Base-by-base conservation (phyloP, 2,329 filamentous ascomycete genomes). In the Diaporthe sp. region DNA sequence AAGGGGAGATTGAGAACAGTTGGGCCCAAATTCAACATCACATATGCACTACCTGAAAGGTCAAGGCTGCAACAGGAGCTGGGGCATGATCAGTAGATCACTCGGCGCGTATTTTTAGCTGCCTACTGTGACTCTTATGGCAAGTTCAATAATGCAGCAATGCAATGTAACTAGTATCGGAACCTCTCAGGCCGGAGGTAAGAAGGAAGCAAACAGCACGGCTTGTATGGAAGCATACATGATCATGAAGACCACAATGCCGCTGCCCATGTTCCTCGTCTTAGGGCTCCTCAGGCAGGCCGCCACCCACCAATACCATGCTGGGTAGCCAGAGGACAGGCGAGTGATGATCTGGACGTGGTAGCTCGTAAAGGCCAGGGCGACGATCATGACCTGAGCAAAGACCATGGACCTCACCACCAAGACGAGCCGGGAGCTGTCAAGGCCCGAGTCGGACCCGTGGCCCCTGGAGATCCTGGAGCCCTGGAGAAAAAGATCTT, bases 311-410 rank as follows among this genome's bases (percentile, higher is more conserved):
- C 94, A 92, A 81, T 98, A 97, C 95, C 95, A 98, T 25, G 97
- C 84, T 1, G 95, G 94, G 82, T 96, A 98, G 0, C 92, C 96
- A 0, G 96, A 98, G 1, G 95, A 93, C 22, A 99, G 89, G 33
- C 97, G 91, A 58, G 93, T 97, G 79, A 98, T 93, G 78, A 99
- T 97, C 83, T 99, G 97, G 35, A 98, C 93, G 81, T 99, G 97
- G 81, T 97, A 97, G 77, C 87, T 95, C 17, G 92, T 95, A 28
- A 96, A 83, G 28, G 95, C 94, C 75, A 96, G 83, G 3, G 90
- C 76, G 1, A 93, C 92, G 25, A 99, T 86, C 4, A 96, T 74
- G 1, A 94, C 83, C 82, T 99, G 96, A 5, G 91, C 89, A 4
- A 92, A 83, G 1, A 95, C 95, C 76, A 98, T 86, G 30, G 90